These are phyloP conservation scores for Erodium trifolium DNA, from an alignment of 441 rosid genomes.

Conservation along the genomic window DNA sequence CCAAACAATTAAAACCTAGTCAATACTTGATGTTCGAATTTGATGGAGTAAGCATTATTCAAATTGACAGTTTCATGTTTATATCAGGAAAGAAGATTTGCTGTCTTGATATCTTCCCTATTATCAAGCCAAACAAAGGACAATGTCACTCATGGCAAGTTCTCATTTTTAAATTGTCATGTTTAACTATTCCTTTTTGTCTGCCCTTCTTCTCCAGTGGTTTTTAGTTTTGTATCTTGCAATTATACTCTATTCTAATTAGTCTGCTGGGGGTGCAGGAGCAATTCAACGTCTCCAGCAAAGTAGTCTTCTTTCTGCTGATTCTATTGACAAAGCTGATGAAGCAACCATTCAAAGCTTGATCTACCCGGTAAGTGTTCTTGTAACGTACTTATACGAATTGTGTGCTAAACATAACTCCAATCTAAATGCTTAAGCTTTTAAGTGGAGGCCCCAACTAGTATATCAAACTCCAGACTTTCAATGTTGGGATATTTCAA, in stretches of 20 bases:
- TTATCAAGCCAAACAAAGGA: conserved; percentile 96
- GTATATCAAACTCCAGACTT: background rate
- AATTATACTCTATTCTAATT: background rate
- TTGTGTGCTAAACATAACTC: background rate
- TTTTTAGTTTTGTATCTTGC: background rate
- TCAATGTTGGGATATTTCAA: background rate
- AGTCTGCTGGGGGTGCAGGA: conserved; percentile 37
- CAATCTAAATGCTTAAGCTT: background rate
- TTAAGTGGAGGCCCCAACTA: background rate
- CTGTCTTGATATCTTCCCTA: conserved; percentile 72
- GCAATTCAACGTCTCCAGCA: conserved; percentile 74
- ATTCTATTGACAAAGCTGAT: conserved; percentile 74
- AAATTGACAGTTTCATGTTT: conserved; percentile 10
- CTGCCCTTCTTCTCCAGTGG: background rate
- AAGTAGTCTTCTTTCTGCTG: conserved; percentile 62
- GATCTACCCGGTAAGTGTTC: conserved; percentile 66
- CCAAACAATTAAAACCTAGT: background rate
- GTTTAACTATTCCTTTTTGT: background rate
- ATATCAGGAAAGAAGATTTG: conserved; percentile 78
- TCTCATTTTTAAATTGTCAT: conserved; percentile 11
- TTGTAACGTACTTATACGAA: conserved; percentile 14
- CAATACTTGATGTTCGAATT: background rate
- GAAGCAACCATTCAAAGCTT: conserved; percentile 63
- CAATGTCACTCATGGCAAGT: conserved; percentile 64
- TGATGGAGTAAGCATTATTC: conserved; percentile 10